phyloP scores from a whole-genome alignment of 768 basidiomycete species.

The Tylopilus vinaceipallidus region DNA sequence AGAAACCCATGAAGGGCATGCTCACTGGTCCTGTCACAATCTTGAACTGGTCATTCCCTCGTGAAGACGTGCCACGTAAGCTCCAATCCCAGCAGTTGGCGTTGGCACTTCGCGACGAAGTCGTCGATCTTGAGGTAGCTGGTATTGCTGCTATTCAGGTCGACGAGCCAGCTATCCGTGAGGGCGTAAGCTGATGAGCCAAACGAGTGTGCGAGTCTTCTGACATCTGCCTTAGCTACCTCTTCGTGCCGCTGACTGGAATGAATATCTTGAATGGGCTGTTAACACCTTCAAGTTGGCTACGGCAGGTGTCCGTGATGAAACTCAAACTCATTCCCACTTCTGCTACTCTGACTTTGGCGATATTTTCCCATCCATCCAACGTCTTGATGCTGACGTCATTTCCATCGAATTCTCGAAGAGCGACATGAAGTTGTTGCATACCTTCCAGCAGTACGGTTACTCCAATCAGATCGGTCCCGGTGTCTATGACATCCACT shows the following conservation, averaged over 20 bases:
- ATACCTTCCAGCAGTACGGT: conserved; percentile 91
- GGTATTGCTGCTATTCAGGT: conserved; percentile 98
- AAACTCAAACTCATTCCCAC: conserved; percentile 97
- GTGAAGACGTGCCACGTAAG: conserved; percentile 94
- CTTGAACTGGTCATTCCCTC: conserved; percentile 99
- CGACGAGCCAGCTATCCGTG: conserved; percentile 99
- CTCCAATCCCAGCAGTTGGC: conserved; percentile 98
- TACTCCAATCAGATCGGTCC: conserved; percentile 98
- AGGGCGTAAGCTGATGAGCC: conserved; percentile 65
- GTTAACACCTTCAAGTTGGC: conserved; percentile 98
- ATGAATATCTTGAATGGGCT: conserved; percentile 94
- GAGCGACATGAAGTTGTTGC: conserved; percentile 96
- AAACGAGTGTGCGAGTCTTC: background rate
- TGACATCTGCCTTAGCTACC: conserved; percentile 58
- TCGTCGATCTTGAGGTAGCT: conserved; percentile 93
- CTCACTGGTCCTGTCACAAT: conserved; percentile 97
- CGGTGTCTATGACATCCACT: conserved; percentile 99
- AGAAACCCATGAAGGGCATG: conserved; percentile 99
- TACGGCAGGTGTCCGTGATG: conserved; percentile 92
- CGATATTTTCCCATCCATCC: conserved; percentile 97
- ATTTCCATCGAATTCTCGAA: conserved; percentile 99
- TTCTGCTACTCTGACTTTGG: conserved; percentile 99
- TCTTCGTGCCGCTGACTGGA: conserved; percentile 95
- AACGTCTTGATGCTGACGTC: conserved; percentile 95
- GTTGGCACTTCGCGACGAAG: conserved; percentile 96